phyloP scores from a whole-genome alignment of 2,329 filamentous ascomycete species.

The Colletotrichum karsti region DNA sequence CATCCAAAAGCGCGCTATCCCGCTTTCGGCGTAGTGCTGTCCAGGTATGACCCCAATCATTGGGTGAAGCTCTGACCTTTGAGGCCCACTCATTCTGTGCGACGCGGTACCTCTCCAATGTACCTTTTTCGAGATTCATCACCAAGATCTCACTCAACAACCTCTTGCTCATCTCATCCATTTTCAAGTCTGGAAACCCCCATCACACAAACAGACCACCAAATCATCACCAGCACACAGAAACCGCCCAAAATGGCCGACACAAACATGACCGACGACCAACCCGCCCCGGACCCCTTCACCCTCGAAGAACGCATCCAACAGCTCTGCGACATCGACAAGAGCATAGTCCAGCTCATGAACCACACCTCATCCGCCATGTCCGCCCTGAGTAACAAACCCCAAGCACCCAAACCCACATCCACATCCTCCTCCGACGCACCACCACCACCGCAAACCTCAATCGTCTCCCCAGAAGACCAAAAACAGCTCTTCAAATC shows the following conservation, averaged over 20 bases:
- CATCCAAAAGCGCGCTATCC: background rate
- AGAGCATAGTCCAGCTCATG: conserved; percentile 54
- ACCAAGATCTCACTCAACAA: background rate
- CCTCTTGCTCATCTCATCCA: background rate
- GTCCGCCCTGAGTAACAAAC: conserved; percentile 53
- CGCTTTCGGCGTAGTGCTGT: background rate
- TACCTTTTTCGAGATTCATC: conserved; percentile 2
- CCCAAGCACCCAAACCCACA: conserved; percentile 44
- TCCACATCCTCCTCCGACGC: conserved; percentile 25
- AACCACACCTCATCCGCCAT: conserved; percentile 56
- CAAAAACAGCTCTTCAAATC: conserved; percentile 66
- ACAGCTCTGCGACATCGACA: conserved; percentile 83
- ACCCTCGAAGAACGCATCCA: conserved; percentile 81
- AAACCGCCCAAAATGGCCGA: conserved; percentile 18
- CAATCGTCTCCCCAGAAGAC: background rate
- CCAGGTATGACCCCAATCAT: background rate
- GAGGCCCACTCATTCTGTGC: background rate
- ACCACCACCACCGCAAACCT: no score
- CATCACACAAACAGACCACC: background rate
- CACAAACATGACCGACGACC: conserved; percentile 27
- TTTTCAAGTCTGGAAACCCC: no score
- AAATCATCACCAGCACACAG: no score
- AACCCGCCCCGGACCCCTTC: conserved; percentile 60
- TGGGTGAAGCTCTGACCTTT: conserved; percentile 1
- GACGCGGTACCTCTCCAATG: conserved; percentile 1